phyloP scores from a whole-genome alignment of 2,329 filamentous ascomycete genomes.

The Teratosphaeria nubilosa region DNA sequence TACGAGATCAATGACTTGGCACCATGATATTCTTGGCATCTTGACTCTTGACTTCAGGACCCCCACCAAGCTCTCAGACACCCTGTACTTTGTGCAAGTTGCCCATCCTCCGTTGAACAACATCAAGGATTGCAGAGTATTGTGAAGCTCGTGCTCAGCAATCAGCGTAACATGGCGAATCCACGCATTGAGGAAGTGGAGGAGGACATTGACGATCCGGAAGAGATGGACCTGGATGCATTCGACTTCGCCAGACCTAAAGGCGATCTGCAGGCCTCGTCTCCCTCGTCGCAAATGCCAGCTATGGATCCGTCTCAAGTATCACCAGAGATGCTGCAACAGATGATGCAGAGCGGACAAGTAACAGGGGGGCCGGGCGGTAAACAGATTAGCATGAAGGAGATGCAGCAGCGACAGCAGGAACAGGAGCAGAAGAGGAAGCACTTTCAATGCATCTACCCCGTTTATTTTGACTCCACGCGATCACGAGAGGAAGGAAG shows the following conservation, averaged over 20 bases:
- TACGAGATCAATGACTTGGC: not conserved
- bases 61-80: not conserved
- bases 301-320: constrained; percentile 12
- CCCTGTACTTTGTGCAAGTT: no score
- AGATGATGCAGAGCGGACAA: constrained; percentile 9
- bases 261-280: constrained; percentile 11
- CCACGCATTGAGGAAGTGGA: constrained; percentile 84
- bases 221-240: constrained; percentile 73
- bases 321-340: constrained; percentile 15
- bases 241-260: constrained; percentile 35
- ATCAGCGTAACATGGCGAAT: constrained; percentile 58
- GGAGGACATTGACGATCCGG: constrained; percentile 62
- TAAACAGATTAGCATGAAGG: constrained; percentile 25
- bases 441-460: constrained; percentile 82
- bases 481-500: constrained; percentile 70
- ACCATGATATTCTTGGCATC: not conserved
- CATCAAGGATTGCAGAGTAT: not conserved
- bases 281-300: constrained; percentile 14
- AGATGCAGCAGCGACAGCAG: constrained; percentile 26
- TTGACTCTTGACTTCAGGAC: not conserved
- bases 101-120: not conserved
- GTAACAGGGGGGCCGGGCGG: constrained; percentile 13
- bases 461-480: constrained; percentile 80
- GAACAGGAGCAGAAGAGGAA: constrained; percentile 51
- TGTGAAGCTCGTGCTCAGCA: not conserved